These are phyloP conservation scores for Ceratobasidium sp. DNA, from an alignment of 1,284 basidiomycete genomes.

Conservation along the genomic window DNA sequence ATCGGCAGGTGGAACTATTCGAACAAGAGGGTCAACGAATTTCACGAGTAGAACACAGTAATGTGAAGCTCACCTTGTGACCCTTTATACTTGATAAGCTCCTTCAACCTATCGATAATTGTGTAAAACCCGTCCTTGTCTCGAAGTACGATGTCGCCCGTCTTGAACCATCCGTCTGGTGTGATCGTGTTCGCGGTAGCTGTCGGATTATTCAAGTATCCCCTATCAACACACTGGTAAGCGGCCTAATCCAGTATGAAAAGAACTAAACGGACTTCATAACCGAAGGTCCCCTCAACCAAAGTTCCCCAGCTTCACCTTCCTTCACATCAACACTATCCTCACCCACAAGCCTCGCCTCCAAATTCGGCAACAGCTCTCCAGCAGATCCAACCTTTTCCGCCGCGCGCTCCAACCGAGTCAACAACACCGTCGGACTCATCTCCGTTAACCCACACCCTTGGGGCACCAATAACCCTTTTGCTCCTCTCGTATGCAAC, in stretches of 20 bases:
- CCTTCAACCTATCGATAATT: slow-evolving; percentile 78
- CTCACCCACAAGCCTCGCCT: slow-evolving; percentile 77
- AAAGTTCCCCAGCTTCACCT: slow-evolving; percentile 78
- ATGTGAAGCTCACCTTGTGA: slow-evolving; percentile 63
- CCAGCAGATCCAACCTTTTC: slow-evolving; percentile 73
- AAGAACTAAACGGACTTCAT: slow-evolving; percentile 68
- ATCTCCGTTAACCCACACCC: slow-evolving; percentile 84
- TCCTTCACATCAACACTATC: slow-evolving; percentile 61
- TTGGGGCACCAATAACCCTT: slow-evolving; percentile 56
- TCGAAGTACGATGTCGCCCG: slow-evolving; percentile 75
- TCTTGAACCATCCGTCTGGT: slow-evolving; percentile 82
- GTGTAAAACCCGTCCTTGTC: slow-evolving; percentile 72
- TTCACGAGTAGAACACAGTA: not conserved
- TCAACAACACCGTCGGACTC: slow-evolving; percentile 27
- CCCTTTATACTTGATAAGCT: slow-evolving; percentile 86
- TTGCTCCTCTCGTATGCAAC: slow-evolving; percentile 56
- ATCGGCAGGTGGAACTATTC: slow-evolving; percentile 81
- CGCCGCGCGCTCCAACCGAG: slow-evolving; percentile 1
- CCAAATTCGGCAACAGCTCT: slow-evolving; percentile 77
- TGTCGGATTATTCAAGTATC: slow-evolving; percentile 68
- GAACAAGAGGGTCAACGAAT: not conserved
- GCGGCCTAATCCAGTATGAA: not conserved
- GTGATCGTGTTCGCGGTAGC: slow-evolving; percentile 77
- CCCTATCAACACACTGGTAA: slow-evolving; percentile 47
- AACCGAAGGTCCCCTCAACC: slow-evolving; percentile 78